phyloP scores from a whole-genome alignment of 2,329 filamentous ascomycete genomes.

The Trichophyton mentagrophytes region DNA sequence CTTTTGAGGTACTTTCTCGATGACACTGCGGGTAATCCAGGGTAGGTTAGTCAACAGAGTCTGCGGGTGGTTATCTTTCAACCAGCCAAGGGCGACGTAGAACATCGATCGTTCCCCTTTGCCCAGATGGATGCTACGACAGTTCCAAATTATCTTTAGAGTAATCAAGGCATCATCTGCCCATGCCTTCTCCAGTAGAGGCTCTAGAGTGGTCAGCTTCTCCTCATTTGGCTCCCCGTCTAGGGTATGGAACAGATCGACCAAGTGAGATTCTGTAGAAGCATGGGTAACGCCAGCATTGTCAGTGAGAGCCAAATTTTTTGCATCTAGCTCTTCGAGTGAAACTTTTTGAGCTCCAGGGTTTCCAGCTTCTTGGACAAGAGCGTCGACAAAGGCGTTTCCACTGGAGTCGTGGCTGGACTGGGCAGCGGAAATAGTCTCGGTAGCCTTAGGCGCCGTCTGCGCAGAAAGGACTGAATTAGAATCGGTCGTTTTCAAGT shows the following conservation, averaged over 20 bases:
- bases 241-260: conserved; percentile 45
- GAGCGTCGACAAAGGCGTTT: conserved; percentile 6
- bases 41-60: conserved; percentile 43
- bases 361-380: background rate
- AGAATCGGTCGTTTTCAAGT: conserved; percentile 3
- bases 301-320: conserved; percentile 36
- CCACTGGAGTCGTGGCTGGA: background rate
- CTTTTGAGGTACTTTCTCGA: conserved; percentile 41
- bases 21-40: conserved; percentile 45
- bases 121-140: conserved; percentile 48
- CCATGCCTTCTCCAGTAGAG: conserved; percentile 41
- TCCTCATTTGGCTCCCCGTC: conserved; percentile 28
- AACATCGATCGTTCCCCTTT: conserved; percentile 39
- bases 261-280: conserved; percentile 35
- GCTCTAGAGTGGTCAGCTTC: conserved; percentile 21
- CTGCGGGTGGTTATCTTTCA: conserved; percentile 42
- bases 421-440: background rate
- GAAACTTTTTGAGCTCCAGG: background rate
- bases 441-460: conserved; percentile 10
- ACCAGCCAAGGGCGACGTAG: conserved; percentile 45
- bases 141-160: conserved; percentile 49
- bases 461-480: conserved; percentile 22
- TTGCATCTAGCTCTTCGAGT: background rate
- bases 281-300: conserved; percentile 40
- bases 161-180: conserved; percentile 36